Evolutionary conservation across 495 filamentous ascomycete genomes (phyloP).

Genomic region (Cairneyella variabilis): DNA sequence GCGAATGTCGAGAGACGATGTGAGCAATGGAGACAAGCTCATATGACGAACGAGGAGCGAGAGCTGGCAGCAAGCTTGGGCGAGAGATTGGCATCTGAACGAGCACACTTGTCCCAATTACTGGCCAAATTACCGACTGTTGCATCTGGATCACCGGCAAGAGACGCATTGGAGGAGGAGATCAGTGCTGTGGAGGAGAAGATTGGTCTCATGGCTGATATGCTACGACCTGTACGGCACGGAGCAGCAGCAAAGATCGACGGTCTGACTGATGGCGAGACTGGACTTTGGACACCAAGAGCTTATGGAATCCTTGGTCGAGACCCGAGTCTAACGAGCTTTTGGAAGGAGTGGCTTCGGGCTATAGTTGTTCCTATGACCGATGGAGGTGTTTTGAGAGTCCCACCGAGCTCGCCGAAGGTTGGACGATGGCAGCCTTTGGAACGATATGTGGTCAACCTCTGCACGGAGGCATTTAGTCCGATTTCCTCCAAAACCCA

Average conservation of each 20-base stretch:
- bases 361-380: constrained; percentile 93
- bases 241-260: constrained; percentile 96
- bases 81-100: constrained; percentile 81
- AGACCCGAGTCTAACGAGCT: constrained; percentile 76
- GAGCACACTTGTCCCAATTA: constrained; percentile 84
- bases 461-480: constrained; percentile 91
- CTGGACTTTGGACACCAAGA: constrained; percentile 92
- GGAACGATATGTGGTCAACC: constrained; percentile 95
- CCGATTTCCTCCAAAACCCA: constrained; percentile 92
- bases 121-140: constrained; percentile 77
- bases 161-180: constrained; percentile 85
- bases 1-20: constrained; percentile 87
- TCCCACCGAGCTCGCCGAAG: constrained; percentile 83
- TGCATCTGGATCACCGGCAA: constrained; percentile 71
- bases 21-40: constrained; percentile 87
- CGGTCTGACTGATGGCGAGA: constrained; percentile 91
- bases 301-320: constrained; percentile 91
- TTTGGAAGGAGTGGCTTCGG: constrained; percentile 99
- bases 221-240: constrained; percentile 87
- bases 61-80: constrained; percentile 92
- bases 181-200: constrained; percentile 97
- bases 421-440: constrained; percentile 96
- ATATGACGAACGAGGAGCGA: constrained; percentile 94
- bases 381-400: constrained; percentile 74
- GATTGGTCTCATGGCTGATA: constrained; percentile 93